These are phyloP conservation scores for Strobilomyces echinocephalus DNA, from an alignment of 768 basidiomycete species.

Conservation along the genomic window DNA sequence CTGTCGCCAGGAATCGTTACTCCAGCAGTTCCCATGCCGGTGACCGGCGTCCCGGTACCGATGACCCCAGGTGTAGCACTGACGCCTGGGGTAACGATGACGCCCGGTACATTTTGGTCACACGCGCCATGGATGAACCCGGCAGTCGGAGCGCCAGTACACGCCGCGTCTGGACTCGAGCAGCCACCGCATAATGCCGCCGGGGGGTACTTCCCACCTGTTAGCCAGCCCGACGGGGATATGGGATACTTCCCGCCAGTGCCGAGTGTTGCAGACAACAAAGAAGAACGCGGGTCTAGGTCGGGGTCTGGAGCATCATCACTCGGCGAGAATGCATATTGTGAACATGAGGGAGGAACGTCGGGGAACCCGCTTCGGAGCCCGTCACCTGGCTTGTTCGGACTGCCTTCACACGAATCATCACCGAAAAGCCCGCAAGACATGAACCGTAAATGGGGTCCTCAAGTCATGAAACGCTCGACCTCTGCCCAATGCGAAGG, in stretches of 20 bases:
- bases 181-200: constrained; percentile 10
- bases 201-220: constrained; percentile 43
- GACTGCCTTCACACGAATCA: constrained; percentile 5
- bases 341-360: constrained; percentile 1
- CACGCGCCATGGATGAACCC: constrained; percentile 53
- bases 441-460: constrained; percentile 9
- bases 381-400: constrained; percentile 7
- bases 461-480: constrained; percentile 26
- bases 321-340: neutral
- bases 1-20: constrained; percentile 25
- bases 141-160: constrained; percentile 59
- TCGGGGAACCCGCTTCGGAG: constrained; percentile 7
- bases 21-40: constrained; percentile 14
- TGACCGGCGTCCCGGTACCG: constrained; percentile 20
- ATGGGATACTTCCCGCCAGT: constrained; percentile 43
- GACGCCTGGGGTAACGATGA: constrained; percentile 66
- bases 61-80: constrained; percentile 29
- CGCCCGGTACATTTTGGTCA: constrained; percentile 70
- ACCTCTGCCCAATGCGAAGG: constrained; percentile 27
- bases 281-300: constrained; percentile 13
- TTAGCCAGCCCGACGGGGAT: constrained; percentile 20
- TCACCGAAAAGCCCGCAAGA: constrained; percentile 13
- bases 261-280: constrained; percentile 33
- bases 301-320: neutral
- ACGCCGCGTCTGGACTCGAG: constrained; percentile 17